Percentiles rank a stretch among this genome's conserved stretches.
These are phyloP conservation scores for Amanita pseudoporphyria DNA, from an alignment of 768 basidiomycete genomes.

Conservation along the genomic window DNA sequence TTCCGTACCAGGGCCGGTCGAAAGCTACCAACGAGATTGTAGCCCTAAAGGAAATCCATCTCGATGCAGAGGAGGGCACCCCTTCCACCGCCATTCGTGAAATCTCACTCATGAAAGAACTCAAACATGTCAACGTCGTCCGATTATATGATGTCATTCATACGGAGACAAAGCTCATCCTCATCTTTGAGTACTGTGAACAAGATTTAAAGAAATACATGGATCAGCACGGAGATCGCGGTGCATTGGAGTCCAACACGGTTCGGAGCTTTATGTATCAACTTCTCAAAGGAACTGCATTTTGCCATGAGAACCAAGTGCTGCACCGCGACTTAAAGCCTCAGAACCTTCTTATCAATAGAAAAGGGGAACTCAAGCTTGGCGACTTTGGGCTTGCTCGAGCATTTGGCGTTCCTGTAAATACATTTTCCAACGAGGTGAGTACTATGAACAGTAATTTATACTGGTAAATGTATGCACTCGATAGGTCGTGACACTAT, in stretches of 20 bases:
- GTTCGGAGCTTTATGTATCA: conserved; percentile 99
- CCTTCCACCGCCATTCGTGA: conserved; percentile 98
- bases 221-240: conserved; percentile 95
- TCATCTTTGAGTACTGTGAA: conserved; percentile 98
- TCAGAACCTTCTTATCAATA: conserved; percentile 95
- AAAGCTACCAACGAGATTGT: conserved; percentile 98
- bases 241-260: conserved; percentile 82
- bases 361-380: conserved; percentile 92
- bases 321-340: conserved; percentile 97
- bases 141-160: conserved; percentile 98
- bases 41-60: conserved; percentile 96
- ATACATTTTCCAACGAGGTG: conserved; percentile 97
- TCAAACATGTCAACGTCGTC: conserved; percentile 98
- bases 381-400: conserved; percentile 97
- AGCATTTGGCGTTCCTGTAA: conserved; percentile 97
- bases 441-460: conserved; percentile 4
- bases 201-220: conserved; percentile 99
- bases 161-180: conserved; percentile 94
- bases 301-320: conserved; percentile 98
- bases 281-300: conserved; percentile 92
- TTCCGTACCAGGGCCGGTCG: conserved; percentile 65
- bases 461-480: background rate
- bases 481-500: conserved; percentile 85
- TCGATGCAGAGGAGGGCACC: conserved; percentile 98
- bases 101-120: conserved; percentile 98